Percentiles rank a stretch among this genome's conserved stretches.
phyloP scores from a whole-genome alignment of 441 rosid genomes.

The Euphorbia schlechtendalii region DNA sequence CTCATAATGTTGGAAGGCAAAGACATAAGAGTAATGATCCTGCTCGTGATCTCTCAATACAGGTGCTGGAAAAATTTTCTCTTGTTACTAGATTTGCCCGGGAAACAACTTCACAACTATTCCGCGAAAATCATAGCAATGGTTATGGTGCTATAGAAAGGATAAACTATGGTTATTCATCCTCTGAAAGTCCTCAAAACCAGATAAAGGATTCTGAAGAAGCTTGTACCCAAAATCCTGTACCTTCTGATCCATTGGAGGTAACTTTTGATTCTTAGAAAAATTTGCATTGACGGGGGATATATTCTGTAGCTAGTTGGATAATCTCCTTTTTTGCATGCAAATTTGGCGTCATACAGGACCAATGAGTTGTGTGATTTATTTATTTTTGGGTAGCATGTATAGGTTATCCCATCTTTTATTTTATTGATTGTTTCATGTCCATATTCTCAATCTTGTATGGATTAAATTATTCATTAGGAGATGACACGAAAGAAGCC shows the following conservation, averaged over 20 bases:
- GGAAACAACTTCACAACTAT: slow-evolving; percentile 85
- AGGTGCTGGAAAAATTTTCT: slow-evolving; percentile 89
- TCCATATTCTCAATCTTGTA: neutral
- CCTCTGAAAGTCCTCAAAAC: slow-evolving; percentile 37
- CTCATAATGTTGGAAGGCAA: slow-evolving; percentile 47
- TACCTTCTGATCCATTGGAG: slow-evolving; percentile 82
- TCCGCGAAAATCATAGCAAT: slow-evolving; percentile 58
- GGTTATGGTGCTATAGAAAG: slow-evolving; percentile 57
- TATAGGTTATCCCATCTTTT: neutral
- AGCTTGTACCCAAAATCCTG: slow-evolving; percentile 36
- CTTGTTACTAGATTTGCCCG: slow-evolving; percentile 93
- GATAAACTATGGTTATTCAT: slow-evolving; percentile 37
- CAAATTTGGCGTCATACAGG: neutral
- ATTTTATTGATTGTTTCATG: neutral
- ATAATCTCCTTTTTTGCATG: neutral
- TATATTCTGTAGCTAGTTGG: neutral
- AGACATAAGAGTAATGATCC: slow-evolving; percentile 74
- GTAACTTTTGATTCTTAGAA: slow-evolving; percentile 32
- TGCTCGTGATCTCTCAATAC: slow-evolving; percentile 82
- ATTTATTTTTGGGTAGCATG: neutral
- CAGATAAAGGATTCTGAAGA: slow-evolving; percentile 36
- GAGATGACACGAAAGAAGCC: neutral
- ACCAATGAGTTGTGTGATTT: neutral
- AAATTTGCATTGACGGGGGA: neutral
- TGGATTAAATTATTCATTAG: neutral